Percentiles rank a stretch among this genome's conserved stretches.
phyloP scores from a whole-genome alignment of 306 rosid genomes.

The Myrica gale region DNA sequence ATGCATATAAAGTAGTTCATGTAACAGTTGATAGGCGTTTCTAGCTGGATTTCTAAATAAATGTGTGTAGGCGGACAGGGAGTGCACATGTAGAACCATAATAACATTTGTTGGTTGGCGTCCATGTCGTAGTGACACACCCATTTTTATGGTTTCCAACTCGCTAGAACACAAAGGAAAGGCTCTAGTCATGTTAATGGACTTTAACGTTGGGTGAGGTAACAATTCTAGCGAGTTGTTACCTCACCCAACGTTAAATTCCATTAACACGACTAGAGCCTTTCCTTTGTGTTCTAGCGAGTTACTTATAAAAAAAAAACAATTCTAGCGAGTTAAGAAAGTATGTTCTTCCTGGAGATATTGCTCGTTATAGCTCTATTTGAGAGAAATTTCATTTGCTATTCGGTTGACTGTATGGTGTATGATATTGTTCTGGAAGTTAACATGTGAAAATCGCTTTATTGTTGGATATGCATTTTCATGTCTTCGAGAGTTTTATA shows the following conservation, averaged over 20 bases:
- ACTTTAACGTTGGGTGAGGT: neutral
- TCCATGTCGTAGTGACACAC: neutral
- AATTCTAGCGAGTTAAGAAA: neutral
- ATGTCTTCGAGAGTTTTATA: neutral
- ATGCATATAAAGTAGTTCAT: neutral
- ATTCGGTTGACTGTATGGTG: neutral
- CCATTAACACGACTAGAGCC: too few species aligned
- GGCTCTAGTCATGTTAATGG: neutral
- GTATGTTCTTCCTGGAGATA: neutral
- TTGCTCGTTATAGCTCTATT: neutral
- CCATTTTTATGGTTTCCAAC: neutral
- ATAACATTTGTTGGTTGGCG: neutral
- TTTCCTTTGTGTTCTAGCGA: too few species aligned
- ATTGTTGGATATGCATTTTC: neutral
- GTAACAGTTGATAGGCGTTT: neutral
- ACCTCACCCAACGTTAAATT: too few species aligned
- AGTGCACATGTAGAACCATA: neutral
- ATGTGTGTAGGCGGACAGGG: neutral
- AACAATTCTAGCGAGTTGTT: neutral
- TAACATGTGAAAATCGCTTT: neutral
- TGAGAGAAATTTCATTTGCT: neutral
- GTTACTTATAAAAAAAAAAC: too few species aligned
- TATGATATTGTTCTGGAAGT: neutral
- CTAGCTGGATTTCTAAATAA: neutral
- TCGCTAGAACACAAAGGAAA: neutral